Conservation (phyloP, 495 filamentous ascomycete genomes). For the Collariella sp. region DNA sequence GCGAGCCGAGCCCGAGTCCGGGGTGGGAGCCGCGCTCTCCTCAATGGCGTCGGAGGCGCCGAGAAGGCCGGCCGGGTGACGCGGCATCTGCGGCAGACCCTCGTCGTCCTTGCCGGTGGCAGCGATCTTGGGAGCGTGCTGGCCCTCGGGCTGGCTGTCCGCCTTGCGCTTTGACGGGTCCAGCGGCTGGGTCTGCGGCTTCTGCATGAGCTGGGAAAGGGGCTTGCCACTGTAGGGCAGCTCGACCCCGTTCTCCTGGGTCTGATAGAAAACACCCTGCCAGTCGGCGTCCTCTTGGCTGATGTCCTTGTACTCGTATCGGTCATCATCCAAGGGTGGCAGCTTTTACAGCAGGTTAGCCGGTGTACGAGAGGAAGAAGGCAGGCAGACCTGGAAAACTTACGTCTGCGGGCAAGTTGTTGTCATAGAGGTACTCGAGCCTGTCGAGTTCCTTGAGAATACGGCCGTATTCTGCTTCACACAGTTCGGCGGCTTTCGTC, state of each 20-base stretch:
- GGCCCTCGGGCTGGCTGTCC: conserved; percentile 33
- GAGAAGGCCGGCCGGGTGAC: conserved; percentile 37
- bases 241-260: conserved; percentile 25
- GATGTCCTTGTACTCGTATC: conserved; percentile 29
- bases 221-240: conserved; percentile 28
- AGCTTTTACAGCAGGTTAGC: conserved; percentile 23
- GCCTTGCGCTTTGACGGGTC: conserved; percentile 32
- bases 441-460: conserved; percentile 26
- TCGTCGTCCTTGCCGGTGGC: conserved; percentile 22
- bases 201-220: conserved; percentile 21
- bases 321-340: conserved; percentile 20
- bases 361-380: not conserved
- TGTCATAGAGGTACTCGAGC: conserved; percentile 29
- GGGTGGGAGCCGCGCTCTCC: conserved; percentile 20
- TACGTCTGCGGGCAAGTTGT: conserved; percentile 33
- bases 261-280: conserved; percentile 22
- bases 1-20: conserved; percentile 31
- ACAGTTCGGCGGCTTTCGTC: conserved; percentile 23
- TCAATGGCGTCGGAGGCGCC: conserved; percentile 33
- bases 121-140: conserved; percentile 30
- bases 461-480: conserved; percentile 31
- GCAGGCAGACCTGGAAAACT: conserved; percentile 22
- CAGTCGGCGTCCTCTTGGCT: conserved; percentile 25
- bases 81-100: conserved; percentile 20
- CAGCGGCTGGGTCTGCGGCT: conserved; percentile 17